Evolutionary conservation across 495 filamentous ascomycete species (phyloP).

Genomic region (Podospora tetraspora): DNA sequence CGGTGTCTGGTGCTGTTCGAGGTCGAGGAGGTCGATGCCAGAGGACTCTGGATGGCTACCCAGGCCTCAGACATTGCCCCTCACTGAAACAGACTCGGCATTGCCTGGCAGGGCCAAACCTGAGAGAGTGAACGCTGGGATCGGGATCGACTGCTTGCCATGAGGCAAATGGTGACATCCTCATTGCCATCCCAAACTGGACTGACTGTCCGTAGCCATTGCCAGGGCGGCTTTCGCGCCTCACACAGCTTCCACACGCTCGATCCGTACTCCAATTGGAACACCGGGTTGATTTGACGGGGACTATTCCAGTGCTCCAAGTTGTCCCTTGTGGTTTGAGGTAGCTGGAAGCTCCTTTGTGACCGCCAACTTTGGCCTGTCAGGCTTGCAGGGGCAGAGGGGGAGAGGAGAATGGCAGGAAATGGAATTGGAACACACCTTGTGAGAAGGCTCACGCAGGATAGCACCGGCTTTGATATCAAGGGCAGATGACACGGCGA

Average conservation of each 20-base stretch:
- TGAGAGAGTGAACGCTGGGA: background rate
- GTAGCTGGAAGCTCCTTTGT: background rate
- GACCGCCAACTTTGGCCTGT: background rate
- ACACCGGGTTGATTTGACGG: background rate
- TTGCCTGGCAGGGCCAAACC: background rate
- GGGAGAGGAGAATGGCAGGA: background rate
- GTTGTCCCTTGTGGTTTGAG: background rate
- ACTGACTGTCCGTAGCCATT: background rate
- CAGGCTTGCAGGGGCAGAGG: background rate
- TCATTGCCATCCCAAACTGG: background rate
- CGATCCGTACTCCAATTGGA: background rate
- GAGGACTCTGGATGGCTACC: background rate
- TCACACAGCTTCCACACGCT: background rate
- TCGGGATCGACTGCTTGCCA: background rate
- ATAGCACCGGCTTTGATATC: background rate
- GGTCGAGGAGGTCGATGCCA: background rate
- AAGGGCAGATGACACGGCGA: background rate
- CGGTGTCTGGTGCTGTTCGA: background rate
- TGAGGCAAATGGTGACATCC: background rate
- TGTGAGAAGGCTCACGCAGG: background rate
- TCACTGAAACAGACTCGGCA: background rate
- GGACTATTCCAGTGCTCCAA: background rate
- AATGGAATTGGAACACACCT: background rate
- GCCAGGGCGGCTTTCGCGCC: background rate
- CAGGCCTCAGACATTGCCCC: background rate